These are phyloP conservation scores for Apodospora peruviana DNA, from an alignment of 495 filamentous ascomycete genomes.

Conservation along the genomic window DNA sequence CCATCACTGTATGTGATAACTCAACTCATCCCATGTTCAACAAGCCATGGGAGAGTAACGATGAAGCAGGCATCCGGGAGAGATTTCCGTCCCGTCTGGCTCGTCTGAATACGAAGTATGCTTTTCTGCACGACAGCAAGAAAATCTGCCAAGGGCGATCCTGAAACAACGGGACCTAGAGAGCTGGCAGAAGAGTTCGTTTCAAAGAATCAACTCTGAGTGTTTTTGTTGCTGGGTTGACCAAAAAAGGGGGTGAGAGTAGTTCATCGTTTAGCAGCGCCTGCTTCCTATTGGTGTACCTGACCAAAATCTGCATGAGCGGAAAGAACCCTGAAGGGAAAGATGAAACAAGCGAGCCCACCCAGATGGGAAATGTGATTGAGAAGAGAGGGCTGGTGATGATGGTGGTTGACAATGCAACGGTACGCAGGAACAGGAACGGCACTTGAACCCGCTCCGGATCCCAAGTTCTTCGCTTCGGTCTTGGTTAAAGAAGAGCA, in stretches of 20 bases:
- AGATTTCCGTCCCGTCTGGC: neutral
- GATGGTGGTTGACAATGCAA: conserved; percentile 13
- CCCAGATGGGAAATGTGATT: neutral
- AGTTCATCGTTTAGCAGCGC: neutral
- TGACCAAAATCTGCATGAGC: neutral
- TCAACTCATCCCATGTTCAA: no score
- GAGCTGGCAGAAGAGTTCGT: neutral
- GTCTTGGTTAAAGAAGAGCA: neutral
- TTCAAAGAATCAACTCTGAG: neutral
- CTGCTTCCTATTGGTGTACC: conserved; percentile 1
- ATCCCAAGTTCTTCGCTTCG: neutral
- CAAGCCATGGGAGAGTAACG: no score
- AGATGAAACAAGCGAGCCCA: conserved; percentile 1
- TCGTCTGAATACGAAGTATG: neutral
- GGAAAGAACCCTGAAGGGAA: neutral
- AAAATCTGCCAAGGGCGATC: neutral
- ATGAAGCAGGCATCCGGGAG: no score
- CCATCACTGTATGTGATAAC: no score
- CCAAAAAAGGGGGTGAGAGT: no score
- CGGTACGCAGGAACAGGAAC: conserved; percentile 13
- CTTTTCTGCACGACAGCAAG: neutral
- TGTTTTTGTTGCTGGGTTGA: no score
- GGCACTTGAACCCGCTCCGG: neutral
- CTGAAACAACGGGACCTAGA: neutral
- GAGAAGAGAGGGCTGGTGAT: conserved; percentile 1